Base-by-base conservation (phyloP, 768 basidiomycete species). In the Lepiota brunneoincarnata region DNA sequence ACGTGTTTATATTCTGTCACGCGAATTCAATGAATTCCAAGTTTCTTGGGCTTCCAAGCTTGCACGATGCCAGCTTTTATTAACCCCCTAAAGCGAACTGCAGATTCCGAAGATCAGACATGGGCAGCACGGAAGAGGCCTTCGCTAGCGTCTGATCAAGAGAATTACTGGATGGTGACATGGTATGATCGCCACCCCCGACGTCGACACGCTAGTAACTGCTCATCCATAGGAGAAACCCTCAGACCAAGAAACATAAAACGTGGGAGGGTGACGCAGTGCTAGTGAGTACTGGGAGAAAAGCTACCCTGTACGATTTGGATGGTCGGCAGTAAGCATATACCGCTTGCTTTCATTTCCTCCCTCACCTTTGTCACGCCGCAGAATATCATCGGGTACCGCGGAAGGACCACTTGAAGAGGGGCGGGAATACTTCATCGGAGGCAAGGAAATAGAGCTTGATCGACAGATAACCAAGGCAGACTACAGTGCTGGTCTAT, bases 261-360 rank as follows among this genome's bases (percentile, higher is more conserved):
- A 92, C 88, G 0, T 95, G 93, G 93, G 91, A 94, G 49, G 91
- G 89, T 35, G 90, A 87, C 61, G 86, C 77, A 35, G 75, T 87
- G n/a, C 74, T 90, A 4, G 80, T 81, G 9, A 72, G 82, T 15
- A 69, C 66, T 6, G 65, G 60, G 4, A 56, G 54, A 6, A 79
- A 72, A 61, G 79, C 77, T 44, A 77, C 71, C 3, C 67, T 90
- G 23, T 82, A 81, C 55, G 83, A 87, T 59, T 64, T 72, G 6
- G 86, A 90, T 49, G 86, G 87, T 20, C 82, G 80, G 73, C 64
- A 75, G 89, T 89, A 67, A 56, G 82, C 59, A 44, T 49, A n/a
- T 28, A 20, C 51, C 49, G 28, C n/a, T 18, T 45, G 2, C 35
- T 51, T 36, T 9, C 51, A 15, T 56, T 28, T 6, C 24, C 15